phyloP scores from a whole-genome alignment of 306 rosid species.

The Glycine soja region DNA sequence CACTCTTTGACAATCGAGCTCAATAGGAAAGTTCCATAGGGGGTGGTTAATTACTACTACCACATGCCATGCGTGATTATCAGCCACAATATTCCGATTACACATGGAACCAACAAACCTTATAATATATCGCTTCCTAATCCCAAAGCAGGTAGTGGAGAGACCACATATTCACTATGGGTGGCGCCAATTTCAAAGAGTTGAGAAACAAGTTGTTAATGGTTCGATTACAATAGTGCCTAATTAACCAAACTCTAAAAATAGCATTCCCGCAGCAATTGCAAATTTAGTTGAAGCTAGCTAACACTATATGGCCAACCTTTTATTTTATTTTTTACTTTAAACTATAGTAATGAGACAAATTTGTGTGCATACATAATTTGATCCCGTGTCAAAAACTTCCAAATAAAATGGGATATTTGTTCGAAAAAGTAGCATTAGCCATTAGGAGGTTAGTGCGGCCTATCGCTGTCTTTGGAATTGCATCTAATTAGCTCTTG shows the following conservation, averaged over 20 bases:
- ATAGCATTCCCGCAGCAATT: neutral
- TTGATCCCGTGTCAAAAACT: neutral
- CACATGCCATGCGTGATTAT: neutral
- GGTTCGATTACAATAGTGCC: neutral
- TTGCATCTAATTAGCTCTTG: neutral
- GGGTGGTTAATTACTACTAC: slow-evolving; percentile 15
- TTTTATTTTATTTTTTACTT: neutral
- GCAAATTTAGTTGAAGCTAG: neutral
- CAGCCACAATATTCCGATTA: slow-evolving; percentile 35
- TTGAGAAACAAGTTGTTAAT: neutral
- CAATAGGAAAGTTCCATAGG: too few species aligned
- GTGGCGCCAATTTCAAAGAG: slow-evolving; percentile 12
- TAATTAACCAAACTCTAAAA: neutral
- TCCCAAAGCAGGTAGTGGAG: slow-evolving; percentile 31
- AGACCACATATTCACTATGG: slow-evolving; percentile 16
- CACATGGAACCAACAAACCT: slow-evolving; percentile 45
- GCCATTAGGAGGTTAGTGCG: neutral
- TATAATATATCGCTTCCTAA: neutral
- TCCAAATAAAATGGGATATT: neutral
- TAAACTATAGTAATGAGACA: neutral
- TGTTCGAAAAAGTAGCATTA: neutral
- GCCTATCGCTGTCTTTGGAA: neutral
- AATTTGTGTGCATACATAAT: neutral
- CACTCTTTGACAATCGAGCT: slow-evolving; percentile 2
- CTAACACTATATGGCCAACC: neutral